Conservation (phyloP, 257 asterid genomes). For the Gardenia jasminoides region DNA sequence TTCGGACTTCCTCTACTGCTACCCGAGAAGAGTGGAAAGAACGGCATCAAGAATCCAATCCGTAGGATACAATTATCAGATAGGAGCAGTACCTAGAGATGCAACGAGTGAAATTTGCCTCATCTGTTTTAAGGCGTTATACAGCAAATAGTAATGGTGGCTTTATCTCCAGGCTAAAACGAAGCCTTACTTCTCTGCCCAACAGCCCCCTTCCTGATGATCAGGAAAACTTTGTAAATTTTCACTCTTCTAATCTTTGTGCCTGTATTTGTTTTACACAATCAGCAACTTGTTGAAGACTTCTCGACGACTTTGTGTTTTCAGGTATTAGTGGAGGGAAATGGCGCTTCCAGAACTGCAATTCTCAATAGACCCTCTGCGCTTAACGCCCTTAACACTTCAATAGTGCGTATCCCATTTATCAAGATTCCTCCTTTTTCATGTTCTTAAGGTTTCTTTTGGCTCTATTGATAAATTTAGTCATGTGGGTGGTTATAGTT, state of each 20-base stretch:
- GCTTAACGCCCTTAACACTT: constrained; percentile 74
- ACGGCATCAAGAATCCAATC: background rate
- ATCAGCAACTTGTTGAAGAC: background rate
- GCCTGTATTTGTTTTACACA: background rate
- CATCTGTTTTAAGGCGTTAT: constrained; percentile 38
- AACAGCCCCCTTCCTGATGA: constrained; percentile 43
- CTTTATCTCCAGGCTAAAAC: constrained; percentile 16
- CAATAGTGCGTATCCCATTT: constrained; percentile 43
- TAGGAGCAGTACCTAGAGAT: constrained; percentile 19
- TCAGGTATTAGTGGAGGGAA: constrained; percentile 87
- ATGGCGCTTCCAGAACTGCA: constrained; percentile 75
- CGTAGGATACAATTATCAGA: background rate
- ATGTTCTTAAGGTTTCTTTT: background rate
- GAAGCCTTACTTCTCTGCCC: constrained; percentile 45
- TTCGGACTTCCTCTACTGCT: no score
- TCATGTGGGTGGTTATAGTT: background rate
- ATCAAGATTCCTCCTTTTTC: background rate
- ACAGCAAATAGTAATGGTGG: constrained; percentile 10
- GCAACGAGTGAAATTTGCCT: constrained; percentile 40
- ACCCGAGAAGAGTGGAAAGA: background rate
- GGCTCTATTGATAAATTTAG: background rate
- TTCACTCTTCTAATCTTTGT: background rate
- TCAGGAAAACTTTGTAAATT: constrained; percentile 50
- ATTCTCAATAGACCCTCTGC: constrained; percentile 77
- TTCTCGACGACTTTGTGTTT: background rate